Percentiles rank a stretch among this genome's conserved stretches.
phyloP scores from a whole-genome alignment of 306 rosid genomes.

The Rubus parviflorus region DNA sequence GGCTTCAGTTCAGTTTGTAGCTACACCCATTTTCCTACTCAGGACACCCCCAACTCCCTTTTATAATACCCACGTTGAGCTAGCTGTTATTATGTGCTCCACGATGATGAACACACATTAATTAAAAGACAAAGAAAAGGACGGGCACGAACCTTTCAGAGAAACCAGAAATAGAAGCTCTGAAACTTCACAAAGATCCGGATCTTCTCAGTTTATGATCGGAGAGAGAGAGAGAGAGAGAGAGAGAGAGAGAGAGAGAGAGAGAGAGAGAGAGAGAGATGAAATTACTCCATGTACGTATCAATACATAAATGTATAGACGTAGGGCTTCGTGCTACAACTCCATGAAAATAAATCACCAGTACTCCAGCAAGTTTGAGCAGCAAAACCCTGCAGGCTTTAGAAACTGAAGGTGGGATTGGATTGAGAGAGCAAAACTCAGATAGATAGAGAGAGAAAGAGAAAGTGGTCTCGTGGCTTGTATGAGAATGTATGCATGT shows the following conservation, averaged over 20 bases:
- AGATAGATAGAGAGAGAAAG: conserved; percentile 12
- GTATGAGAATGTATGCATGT: conserved; percentile 31
- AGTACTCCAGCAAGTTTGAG: not conserved
- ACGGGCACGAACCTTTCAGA: conserved; percentile 10
- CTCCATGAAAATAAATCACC: conserved; percentile 7
- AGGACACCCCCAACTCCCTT: not conserved
- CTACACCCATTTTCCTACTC: not conserved
- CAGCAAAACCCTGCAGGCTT: not conserved
- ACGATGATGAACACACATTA: not conserved
- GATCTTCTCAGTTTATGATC: not conserved
- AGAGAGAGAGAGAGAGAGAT: not conserved
- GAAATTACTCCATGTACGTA: not conserved
- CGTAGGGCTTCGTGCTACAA: not conserved
- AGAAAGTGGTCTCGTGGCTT: conserved; percentile 32
- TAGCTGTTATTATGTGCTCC: not conserved
- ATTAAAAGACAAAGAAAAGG: not conserved
- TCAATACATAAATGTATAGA: not conserved
- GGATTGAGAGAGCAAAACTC: not conserved
- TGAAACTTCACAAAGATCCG: conserved; percentile 23
- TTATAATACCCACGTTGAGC: not conserved
- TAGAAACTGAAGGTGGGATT: not conserved
- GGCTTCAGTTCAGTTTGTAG: not conserved
- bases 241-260: not conserved
- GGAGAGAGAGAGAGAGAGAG: not conserved
- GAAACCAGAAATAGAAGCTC: conserved; percentile 37